Conservation (phyloP, 2,329 filamentous ascomycete species). For the Hypoxylon sp. region DNA sequence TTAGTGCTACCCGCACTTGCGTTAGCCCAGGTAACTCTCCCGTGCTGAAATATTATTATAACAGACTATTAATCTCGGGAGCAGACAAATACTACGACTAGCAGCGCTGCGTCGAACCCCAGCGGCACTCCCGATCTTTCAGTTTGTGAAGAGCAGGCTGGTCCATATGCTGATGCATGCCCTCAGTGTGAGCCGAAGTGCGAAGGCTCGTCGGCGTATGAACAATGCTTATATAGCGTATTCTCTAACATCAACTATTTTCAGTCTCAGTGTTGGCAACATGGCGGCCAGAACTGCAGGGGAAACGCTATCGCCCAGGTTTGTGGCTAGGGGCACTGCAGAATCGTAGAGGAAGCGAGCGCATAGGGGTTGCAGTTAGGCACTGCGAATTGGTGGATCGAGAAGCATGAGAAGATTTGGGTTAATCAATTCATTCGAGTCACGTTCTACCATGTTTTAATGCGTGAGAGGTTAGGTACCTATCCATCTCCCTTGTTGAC, state of each 20-base stretch:
- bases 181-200: conserved; percentile 42
- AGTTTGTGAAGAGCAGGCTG: conserved; percentile 42
- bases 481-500: too few relatives aligned
- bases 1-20: conserved; percentile 38
- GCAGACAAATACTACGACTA: conserved; percentile 23
- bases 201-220: conserved; percentile 20
- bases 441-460: neutral
- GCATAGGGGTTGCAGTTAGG: neutral
- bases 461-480: too few relatives aligned
- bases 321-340: conserved; percentile 26
- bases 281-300: conserved; percentile 42
- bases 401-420: neutral
- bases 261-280: conserved; percentile 43
- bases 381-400: neutral
- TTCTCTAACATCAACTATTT: conserved; percentile 44
- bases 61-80: neutral
- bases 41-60: neutral
- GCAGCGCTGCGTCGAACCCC: conserved; percentile 24
- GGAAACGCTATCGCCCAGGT: conserved; percentile 31
- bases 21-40: conserved; percentile 41
- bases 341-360: neutral
- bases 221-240: conserved; percentile 42
- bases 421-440: neutral
- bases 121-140: conserved; percentile 36
- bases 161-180: conserved; percentile 34